Evolutionary conservation across 441 rosid species (phyloP).

Genomic region (Mallotus japonicus): DNA sequence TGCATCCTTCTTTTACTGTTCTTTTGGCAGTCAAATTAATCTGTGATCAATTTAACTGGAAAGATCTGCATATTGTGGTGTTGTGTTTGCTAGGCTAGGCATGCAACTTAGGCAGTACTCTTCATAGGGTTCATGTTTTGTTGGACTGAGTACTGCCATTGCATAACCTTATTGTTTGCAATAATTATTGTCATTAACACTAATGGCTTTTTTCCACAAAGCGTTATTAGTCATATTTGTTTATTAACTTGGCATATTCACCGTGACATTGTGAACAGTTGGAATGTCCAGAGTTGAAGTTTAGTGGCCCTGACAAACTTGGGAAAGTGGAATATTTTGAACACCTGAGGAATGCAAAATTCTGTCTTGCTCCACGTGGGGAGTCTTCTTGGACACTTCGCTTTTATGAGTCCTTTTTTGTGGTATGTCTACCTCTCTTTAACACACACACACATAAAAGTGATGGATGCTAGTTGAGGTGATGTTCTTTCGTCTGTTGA

Average conservation of each 20-base stretch:
- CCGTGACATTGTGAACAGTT: conserved; percentile 56
- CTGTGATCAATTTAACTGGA: conserved; percentile 3
- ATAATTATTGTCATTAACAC: not conserved
- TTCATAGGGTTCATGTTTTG: not conserved
- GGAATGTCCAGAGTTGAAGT: conserved; percentile 94
- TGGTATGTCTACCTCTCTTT: conserved; percentile 46
- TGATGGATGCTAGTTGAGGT: conserved; percentile 3
- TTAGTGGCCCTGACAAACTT: conserved; percentile 75
- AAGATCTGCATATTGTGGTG: not conserved
- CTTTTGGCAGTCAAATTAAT: not conserved
- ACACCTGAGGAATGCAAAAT: conserved; percentile 84
- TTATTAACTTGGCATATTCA: conserved; percentile 18
- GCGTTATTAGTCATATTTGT: not conserved
- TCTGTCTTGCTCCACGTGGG: conserved; percentile 96
- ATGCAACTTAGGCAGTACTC: not conserved
- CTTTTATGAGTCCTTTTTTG: conserved; percentile 89
- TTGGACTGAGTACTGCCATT: not conserved
- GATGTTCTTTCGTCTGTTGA: conserved; percentile 17
- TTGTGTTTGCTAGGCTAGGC: not conserved
- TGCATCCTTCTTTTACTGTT: not conserved
- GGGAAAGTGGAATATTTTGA: conserved; percentile 82
- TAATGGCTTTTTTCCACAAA: not conserved
- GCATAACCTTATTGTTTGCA: too few species aligned
- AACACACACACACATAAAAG: not conserved
- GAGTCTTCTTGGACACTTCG: conserved; percentile 99